Evolutionary conservation across 768 basidiomycete species (phyloP), one percentile per base, ranked within the genome.

Genomic region (Lentinula guzmanii): DNA sequence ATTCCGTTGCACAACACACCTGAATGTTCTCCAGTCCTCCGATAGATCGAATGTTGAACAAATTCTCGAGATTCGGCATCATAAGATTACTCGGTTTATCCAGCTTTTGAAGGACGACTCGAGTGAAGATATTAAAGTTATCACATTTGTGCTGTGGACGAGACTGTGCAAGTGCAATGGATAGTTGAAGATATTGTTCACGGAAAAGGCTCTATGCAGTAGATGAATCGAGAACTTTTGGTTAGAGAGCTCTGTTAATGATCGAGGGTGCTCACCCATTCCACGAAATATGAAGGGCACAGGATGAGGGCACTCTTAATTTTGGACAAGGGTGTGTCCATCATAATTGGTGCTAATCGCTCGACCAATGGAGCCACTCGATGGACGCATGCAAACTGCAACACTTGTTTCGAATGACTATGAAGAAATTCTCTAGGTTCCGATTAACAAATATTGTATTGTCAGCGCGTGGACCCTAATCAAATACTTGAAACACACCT

Each of bases 91-190:
- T 56, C 24, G 55, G 55, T 39, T 43, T 56, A 24, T 56, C 41
- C 13, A 56, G 24, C 55, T 56, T 56, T 15, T 56, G 39, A 5
- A 56, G 39, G 24, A 56, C 55, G 39, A 56, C 55, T 24, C 55
- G 37, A 43, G 55, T 42, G 24, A 56, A 56, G 24, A 42, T 56
- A 24, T 28, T 31, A 13, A 56, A 56, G 18, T 56, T 42, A 1
- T 56, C 55, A 28, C 55, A 56, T 43, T 28, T 21, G 24, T 56
- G 55, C 31, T 21, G 37, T 8, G 55, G 55, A 15, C 55, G 55
- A 43, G 55, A 56, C 41, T 56, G 55, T 21, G 55, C 55, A 24
- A 56, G 55, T 6, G 55, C 55, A 41, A 56, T 56, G 5, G 55
- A 9, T 15, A 56, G 41, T 31, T 56, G 55, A 4, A 56, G 55